Base-by-base conservation (phyloP, 163 green algal species). In the Scenedesmus sp. region DNA sequence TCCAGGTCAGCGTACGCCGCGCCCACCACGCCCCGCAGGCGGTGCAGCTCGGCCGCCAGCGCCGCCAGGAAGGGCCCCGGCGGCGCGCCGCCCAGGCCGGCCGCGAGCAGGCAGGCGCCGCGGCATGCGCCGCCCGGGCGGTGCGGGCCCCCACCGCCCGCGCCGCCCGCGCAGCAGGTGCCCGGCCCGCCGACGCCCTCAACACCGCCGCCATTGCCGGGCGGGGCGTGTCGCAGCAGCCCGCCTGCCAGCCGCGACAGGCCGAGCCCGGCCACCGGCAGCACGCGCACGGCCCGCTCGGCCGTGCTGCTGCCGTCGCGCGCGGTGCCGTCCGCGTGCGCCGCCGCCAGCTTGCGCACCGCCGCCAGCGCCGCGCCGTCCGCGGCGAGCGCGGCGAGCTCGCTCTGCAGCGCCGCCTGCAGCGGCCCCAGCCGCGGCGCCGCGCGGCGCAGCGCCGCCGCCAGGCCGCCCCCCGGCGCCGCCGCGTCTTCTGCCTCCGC, bases 11-110 rank as follows among this genome's bases (percentile, higher is more conserved):
- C 2, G 17, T 78, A 44, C 4, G 36, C 56, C 1, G 24, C n/a
- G 4, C 18, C 48, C 72, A 80, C n/a, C 9, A 65, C 14, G 28
- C 28, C 14, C 60, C 60, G 15, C 7, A 73, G 2, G 31, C 60
- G 26, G 14, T 65, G 45, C 60, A 80, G 15, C 50, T 80, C 62
- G 28, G 57, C 54, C 48, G 9, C 31, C 31, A 65, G 53, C 9
- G 53, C 69, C 5, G 24, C 5, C 17, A 66, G 15, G 50, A 77
- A 58, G 3, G n/a, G 33, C 44, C 33, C 28, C 18, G 36, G 34
- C 66, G 5, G 14, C 20, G 45, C 69, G 66, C 51, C 53, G 29
- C 24, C 36, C 20, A 67, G 22, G 24, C 39, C 57, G 20, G 42
- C 70, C 36, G 70, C 26, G 14, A 77, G 33, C 17, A 48, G 53